Evolutionary conservation across 352 stramenopile species (phyloP).

Genomic region (Globisporangium orthogonon): DNA sequence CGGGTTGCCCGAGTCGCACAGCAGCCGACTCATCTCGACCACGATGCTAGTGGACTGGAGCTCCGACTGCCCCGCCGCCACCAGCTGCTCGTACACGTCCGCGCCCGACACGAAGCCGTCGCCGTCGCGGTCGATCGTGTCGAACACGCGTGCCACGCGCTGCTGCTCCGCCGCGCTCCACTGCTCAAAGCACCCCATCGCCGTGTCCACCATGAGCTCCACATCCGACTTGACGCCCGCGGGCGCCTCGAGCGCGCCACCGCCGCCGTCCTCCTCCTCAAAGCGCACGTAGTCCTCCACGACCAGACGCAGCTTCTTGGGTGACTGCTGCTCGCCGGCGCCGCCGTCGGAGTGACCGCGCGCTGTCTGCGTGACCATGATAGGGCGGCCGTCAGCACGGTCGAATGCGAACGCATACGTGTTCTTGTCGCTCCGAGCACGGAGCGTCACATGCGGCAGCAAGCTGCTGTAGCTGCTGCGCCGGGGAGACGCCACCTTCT

Average conservation of each 20-base stretch:
- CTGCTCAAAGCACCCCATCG: conserved; percentile 35
- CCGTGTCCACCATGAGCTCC: conserved; percentile 41
- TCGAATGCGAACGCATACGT: conserved; percentile 49
- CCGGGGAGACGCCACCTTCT: conserved; percentile 6
- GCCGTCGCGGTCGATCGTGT: conserved; percentile 34
- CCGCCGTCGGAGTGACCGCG: neutral
- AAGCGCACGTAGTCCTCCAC: conserved; percentile 39
- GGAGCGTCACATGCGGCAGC: conserved; percentile 1
- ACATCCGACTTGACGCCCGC: conserved; percentile 47
- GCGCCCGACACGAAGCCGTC: conserved; percentile 43
- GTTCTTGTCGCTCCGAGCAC: conserved; percentile 28
- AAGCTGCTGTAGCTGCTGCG: neutral
- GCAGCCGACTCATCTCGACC: conserved; percentile 30
- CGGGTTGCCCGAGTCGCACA: conserved; percentile 36
- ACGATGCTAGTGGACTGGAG: conserved; percentile 27
- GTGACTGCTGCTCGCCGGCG: neutral
- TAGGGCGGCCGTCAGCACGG: conserved; percentile 18
- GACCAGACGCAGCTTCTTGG: conserved; percentile 19
- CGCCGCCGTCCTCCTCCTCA: conserved; percentile 1
- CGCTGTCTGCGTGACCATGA: conserved; percentile 27
- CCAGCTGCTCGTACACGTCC: conserved; percentile 37
- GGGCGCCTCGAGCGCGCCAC: conserved; percentile 20
- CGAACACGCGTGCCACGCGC: conserved; percentile 31
- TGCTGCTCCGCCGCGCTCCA: conserved; percentile 28
- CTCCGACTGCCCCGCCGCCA: conserved; percentile 23